phyloP scores from a whole-genome alignment of 306 rosid species.

The Medicago lupulina region DNA sequence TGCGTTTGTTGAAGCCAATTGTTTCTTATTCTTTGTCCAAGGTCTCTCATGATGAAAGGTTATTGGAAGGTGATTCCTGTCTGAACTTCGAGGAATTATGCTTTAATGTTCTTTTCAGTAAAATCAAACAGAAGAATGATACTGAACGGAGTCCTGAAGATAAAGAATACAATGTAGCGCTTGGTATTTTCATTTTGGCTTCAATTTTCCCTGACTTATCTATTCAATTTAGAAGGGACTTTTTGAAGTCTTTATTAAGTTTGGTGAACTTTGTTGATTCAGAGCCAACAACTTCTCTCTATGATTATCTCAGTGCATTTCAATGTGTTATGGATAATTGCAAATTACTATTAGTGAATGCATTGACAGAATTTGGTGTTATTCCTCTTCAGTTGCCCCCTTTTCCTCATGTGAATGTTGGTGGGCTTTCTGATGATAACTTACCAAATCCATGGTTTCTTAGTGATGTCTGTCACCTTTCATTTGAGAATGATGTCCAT shows the following conservation, averaged over 20 bases:
- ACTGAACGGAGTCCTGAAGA: constrained; percentile 48
- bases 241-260: constrained; percentile 63
- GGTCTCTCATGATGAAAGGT: constrained; percentile 70
- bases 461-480: constrained; percentile 50
- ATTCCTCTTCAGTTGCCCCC: constrained; percentile 59
- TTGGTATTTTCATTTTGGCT: constrained; percentile 84
- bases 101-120: constrained; percentile 69
- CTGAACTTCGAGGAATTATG: constrained; percentile 85
- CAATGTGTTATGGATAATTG: constrained; percentile 78
- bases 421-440: constrained; percentile 49
- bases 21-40: constrained; percentile 80
- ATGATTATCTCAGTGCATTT: constrained; percentile 83
- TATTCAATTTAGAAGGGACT: constrained; percentile 67
- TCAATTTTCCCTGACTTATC: constrained; percentile 81
- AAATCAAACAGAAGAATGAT: constrained; percentile 58
- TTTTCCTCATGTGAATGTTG: constrained; percentile 40
- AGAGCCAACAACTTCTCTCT: constrained; percentile 74
- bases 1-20: constrained; percentile 78
- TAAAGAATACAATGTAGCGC: constrained; percentile 60
- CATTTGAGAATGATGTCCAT: constrained; percentile 49
- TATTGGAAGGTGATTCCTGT: constrained; percentile 65
- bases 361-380: constrained; percentile 60
- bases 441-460: constrained; percentile 64
- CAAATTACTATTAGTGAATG: constrained; percentile 62
- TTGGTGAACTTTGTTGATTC: constrained; percentile 73